Evolutionary conservation across 2,329 filamentous ascomycete genomes (phyloP).

Genomic region (Xylariaceae sp.): DNA sequence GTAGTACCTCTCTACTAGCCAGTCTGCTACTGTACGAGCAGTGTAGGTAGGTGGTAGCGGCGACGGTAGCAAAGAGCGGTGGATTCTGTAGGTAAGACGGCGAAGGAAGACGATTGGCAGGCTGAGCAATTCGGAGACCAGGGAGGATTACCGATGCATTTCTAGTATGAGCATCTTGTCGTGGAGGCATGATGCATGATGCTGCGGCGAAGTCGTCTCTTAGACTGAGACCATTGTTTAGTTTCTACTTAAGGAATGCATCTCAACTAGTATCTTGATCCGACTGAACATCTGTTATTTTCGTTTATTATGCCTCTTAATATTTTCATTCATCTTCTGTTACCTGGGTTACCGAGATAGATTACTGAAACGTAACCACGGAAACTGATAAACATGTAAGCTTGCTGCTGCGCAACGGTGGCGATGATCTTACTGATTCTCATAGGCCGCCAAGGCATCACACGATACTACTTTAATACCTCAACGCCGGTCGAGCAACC

Average conservation of each 20-base stretch:
- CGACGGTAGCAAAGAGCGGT: conserved; percentile 17
- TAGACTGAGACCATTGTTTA: not conserved
- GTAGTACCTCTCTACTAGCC: not conserved
- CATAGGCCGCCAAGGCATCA: not conserved
- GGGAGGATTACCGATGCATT: not conserved
- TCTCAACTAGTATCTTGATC: not conserved
- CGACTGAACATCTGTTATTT: not conserved
- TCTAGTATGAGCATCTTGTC: no score
- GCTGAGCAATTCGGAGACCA: conserved; percentile 21
- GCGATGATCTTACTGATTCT: not conserved
- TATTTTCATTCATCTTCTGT: no score
- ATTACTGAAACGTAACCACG: not conserved
- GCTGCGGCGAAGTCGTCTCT: not conserved
- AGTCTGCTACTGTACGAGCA: not conserved
- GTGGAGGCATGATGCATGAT: no score
- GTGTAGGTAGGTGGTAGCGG: not conserved
- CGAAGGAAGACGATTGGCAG: conserved; percentile 10
- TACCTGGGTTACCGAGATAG: no score
- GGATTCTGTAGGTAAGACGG: conserved; percentile 27
- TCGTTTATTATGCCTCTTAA: not conserved
- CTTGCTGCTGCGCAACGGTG: not conserved
- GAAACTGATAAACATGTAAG: not conserved
- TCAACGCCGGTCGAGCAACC: not conserved
- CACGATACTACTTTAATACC: not conserved
- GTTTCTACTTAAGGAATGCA: not conserved